These are phyloP conservation scores for Skeletonema tropicum DNA, from an alignment of 108 stramenopile genomes.

Conservation along the genomic window DNA sequence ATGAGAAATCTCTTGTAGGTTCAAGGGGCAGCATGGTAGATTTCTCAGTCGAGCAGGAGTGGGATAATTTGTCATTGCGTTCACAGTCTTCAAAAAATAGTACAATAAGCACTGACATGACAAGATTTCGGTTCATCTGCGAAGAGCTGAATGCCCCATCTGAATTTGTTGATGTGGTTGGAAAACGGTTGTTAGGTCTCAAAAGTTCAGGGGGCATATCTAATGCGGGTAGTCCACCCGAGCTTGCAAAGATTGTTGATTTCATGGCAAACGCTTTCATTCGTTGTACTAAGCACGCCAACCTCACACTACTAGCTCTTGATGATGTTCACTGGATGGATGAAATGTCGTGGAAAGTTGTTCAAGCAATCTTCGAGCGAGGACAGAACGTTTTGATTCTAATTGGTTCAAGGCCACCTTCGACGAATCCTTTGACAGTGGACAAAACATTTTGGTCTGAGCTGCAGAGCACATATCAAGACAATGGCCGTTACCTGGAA, in stretches of 20 bases:
- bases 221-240: constrained; percentile 21
- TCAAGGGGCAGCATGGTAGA: constrained; percentile 3
- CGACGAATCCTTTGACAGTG: constrained; percentile 35
- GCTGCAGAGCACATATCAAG: constrained; percentile 25
- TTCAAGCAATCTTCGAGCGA: constrained; percentile 50
- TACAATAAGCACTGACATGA: constrained; percentile 27
- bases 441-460: constrained; percentile 55
- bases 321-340: constrained; percentile 75
- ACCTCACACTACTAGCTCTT: constrained; percentile 64
- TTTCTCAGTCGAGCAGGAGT: constrained; percentile 36
- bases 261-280: constrained; percentile 69
- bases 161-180: constrained; percentile 66
- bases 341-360: constrained; percentile 69
- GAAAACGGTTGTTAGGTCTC: constrained; percentile 39
- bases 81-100: constrained; percentile 49
- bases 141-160: constrained; percentile 60
- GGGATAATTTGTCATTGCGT: constrained; percentile 47
- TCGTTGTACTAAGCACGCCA: constrained; percentile 48
- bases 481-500: constrained; percentile 42
- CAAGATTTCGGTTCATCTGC: constrained; percentile 53
- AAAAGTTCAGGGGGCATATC: constrained; percentile 13
- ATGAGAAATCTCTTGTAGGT: constrained; percentile 18
- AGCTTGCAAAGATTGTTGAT: constrained; percentile 52
- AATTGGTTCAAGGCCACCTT: constrained; percentile 48
- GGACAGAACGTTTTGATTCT: constrained; percentile 64